A percentile compares a stretch with the other conserved stretches of the same genome.
These are phyloP conservation scores for Tetrapyrgos nigripes DNA, from an alignment of 1,284 basidiomycete species.

Conservation along the genomic window DNA sequence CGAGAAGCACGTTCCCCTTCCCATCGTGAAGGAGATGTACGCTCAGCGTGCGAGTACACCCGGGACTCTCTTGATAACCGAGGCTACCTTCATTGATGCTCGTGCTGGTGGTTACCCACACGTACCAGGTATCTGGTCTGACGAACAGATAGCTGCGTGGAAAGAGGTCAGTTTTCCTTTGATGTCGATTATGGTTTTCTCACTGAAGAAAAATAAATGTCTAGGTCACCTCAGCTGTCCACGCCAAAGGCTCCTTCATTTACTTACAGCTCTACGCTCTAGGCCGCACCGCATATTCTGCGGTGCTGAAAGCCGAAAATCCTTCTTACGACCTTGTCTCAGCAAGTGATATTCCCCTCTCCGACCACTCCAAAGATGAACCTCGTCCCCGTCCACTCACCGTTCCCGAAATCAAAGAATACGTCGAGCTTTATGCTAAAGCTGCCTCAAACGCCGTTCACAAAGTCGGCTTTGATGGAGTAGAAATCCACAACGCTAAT, in stretches of 20 bases:
- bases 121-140: conserved; percentile 47
- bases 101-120: conserved; percentile 40
- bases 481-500: conserved; percentile 38
- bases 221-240: conserved; percentile 36
- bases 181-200: not conserved
- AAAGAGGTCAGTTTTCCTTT: conserved; percentile 40
- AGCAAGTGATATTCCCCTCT: conserved; percentile 48
- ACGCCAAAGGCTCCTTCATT: conserved; percentile 49
- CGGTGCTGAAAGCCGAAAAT: conserved; percentile 15
- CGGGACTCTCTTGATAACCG: conserved; percentile 52
- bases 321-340: conserved; percentile 35
- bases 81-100: conserved; percentile 46
- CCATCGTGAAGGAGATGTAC: conserved; percentile 47
- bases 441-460: conserved; percentile 42
- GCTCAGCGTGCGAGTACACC: conserved; percentile 44
- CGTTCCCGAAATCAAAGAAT: conserved; percentile 43
- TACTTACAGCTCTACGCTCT: conserved; percentile 55
- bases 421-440: conserved; percentile 32
- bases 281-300: conserved; percentile 43
- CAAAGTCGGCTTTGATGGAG: conserved; percentile 49
- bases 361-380: conserved; percentile 17
- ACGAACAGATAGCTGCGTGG: conserved; percentile 50
- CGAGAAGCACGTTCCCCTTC: conserved; percentile 17
- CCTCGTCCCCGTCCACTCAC: conserved; percentile 37
- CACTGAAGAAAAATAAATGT: not conserved